Percentiles rank a stretch among this genome's conserved stretches.
These are phyloP conservation scores for Fraxinus quadrangulata DNA, from an alignment of 257 asterid genomes.

Conservation along the genomic window DNA sequence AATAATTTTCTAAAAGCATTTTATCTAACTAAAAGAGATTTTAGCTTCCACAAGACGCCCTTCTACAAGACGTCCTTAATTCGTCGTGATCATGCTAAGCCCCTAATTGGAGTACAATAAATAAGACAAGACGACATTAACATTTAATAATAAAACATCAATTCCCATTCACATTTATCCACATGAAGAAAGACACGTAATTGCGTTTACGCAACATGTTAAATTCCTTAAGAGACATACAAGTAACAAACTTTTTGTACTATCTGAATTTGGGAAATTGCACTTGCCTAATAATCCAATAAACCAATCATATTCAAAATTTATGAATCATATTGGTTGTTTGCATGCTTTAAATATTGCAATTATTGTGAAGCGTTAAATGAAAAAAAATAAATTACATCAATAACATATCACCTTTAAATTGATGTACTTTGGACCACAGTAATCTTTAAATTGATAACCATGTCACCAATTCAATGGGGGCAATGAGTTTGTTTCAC, in stretches of 20 bases:
- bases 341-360: conserved; percentile 20
- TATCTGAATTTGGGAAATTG: not conserved
- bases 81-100: conserved; percentile 13
- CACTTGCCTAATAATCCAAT: conserved; percentile 48
- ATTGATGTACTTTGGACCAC: too few species aligned
- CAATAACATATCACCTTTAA: too few species aligned
- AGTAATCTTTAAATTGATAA: too few species aligned
- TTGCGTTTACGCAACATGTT: conserved; percentile 20
- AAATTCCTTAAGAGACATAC: conserved; percentile 23
- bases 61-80: not conserved
- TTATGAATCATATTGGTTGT: conserved; percentile 24
- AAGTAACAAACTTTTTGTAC: conserved; percentile 19
- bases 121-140: not conserved
- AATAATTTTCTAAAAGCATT: too few species aligned
- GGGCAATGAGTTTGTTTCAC: too few species aligned
- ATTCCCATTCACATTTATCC: conserved; percentile 47
- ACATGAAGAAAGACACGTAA: conserved; percentile 28
- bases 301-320: conserved; percentile 31
- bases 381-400: too few species aligned
- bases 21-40: too few species aligned
- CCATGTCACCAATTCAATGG: too few species aligned
- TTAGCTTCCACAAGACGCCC: too few species aligned
- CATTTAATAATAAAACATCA: conserved; percentile 24
- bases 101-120: conserved; percentile 14
- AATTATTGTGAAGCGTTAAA: not conserved